Evolutionary conservation across 176 grass and related monocot genomes (phyloP).

Genomic region (Cenchrus purpureus): DNA sequence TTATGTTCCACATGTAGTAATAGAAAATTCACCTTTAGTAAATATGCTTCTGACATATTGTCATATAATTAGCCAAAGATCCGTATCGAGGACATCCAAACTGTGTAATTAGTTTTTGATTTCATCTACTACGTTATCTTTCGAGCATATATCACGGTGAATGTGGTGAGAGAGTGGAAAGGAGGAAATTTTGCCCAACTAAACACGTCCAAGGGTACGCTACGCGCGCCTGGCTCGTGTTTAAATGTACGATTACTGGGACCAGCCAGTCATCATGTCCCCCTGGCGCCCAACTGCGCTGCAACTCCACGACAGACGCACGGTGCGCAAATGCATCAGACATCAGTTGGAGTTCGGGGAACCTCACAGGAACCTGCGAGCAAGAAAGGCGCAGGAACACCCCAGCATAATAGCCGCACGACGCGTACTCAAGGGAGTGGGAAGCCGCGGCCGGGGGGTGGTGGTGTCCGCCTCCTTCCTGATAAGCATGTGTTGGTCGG

Average conservation of each 20-base stretch:
- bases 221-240: not conserved
- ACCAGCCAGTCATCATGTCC: not conserved
- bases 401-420: too few species aligned
- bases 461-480: not conserved
- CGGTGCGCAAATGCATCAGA: too few species aligned
- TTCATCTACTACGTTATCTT: too few species aligned
- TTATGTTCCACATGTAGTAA: not conserved
- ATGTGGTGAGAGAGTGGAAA: too few species aligned
- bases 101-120: too few species aligned
- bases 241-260: not conserved
- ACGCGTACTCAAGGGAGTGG: not conserved
- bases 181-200: too few species aligned
- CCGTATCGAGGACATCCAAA: too few species aligned
- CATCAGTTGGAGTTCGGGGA: not conserved
- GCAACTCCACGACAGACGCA: not conserved
- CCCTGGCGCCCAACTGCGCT: not conserved
- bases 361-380: not conserved
- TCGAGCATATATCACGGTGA: too few species aligned
- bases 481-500: constrained; percentile 23
- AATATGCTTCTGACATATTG: too few species aligned
- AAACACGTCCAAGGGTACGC: not conserved
- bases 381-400: not conserved
- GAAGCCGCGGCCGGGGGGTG: not conserved
- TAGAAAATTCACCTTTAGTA: too few species aligned
- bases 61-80: too few species aligned